Base-by-base conservation (phyloP, 768 basidiomycete genomes). In the Suillus subluteus region DNA sequence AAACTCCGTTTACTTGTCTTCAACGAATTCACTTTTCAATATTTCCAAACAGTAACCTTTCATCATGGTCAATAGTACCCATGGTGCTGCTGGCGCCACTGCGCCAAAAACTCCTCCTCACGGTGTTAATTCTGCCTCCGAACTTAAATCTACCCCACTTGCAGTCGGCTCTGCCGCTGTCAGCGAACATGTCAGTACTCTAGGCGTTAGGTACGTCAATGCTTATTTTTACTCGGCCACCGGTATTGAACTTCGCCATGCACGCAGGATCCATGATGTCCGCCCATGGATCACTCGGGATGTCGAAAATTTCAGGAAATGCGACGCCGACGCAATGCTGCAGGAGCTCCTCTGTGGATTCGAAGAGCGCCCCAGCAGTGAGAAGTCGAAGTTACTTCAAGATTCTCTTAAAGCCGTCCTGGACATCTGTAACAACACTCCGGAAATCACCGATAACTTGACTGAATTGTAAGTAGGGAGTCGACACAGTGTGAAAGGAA, bases 261-360 rank as follows among this genome's bases (percentile, higher is more conserved):
- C 44, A 46, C 44, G 30, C 44, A 63, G 62, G 13, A 23, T 63
- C n/a, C 1, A n/a, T 2, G 26, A 44, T 38, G 8, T 63, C 15
- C 18, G 62, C 11, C 44, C 44, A n/a, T 63, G 62, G 62, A 50
- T 50, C 11, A 4, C 23, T 12, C 16, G 30, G 15, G 62, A 63
- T 38, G 26, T 50, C 44, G 26, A 50, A 11, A 26, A 63, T 23
- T 50, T 16, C 30, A 63, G 7, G 32, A 2, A 8, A 46, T 48
- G 18, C 43, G 16, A 9, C 12, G 16, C 26, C 6, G 62, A 48
- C 44, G 21, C 9, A 30, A 63, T 63, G 44, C 44, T 63, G 32
- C 13, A 63, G 62, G 26, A 43, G 30, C 62, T 62, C 38, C 43
- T 62, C 26, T 46, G 48, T 37, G 38, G 43, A n/a, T 62, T 23